phyloP scores from a whole-genome alignment of 345 rosid genomes.

The Punica granatum region DNA sequence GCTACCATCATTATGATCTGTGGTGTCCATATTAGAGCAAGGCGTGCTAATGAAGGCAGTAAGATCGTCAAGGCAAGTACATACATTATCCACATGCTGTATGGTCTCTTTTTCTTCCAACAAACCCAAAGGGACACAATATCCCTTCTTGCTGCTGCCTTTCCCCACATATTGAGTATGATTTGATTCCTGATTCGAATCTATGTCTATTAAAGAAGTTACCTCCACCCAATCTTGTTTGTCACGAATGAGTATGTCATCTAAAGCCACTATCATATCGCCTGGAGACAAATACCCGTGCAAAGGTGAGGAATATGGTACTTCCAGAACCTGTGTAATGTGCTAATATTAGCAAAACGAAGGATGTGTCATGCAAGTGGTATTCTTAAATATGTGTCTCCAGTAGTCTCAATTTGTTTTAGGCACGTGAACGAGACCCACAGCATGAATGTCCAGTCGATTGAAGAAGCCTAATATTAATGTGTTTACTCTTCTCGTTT shows the following conservation, averaged over 20 bases:
- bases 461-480: not conserved
- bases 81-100: conserved; percentile 25
- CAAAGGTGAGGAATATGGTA: conserved; percentile 58
- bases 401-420: not conserved
- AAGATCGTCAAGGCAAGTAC: conserved; percentile 51
- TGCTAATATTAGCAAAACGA: not conserved
- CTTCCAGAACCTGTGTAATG: conserved; percentile 52
- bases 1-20: conserved; percentile 14
- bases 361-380: not conserved
- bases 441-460: not conserved
- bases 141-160: conserved; percentile 45
- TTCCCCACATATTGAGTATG: conserved; percentile 21
- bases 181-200: conserved; percentile 27
- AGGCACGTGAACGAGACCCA: not conserved
- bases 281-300: conserved; percentile 68
- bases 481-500: not conserved
- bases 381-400: not conserved
- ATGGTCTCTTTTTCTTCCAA: conserved; percentile 35
- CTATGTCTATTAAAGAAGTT: conserved; percentile 32
- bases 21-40: conserved; percentile 25
- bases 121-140: conserved; percentile 54
- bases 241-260: conserved; percentile 47
- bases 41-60: conserved; percentile 34
- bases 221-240: conserved; percentile 60
- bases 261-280: conserved; percentile 61